These are phyloP conservation scores for Boletus subparvulus DNA, from an alignment of 768 basidiomycete genomes.

Conservation along the genomic window DNA sequence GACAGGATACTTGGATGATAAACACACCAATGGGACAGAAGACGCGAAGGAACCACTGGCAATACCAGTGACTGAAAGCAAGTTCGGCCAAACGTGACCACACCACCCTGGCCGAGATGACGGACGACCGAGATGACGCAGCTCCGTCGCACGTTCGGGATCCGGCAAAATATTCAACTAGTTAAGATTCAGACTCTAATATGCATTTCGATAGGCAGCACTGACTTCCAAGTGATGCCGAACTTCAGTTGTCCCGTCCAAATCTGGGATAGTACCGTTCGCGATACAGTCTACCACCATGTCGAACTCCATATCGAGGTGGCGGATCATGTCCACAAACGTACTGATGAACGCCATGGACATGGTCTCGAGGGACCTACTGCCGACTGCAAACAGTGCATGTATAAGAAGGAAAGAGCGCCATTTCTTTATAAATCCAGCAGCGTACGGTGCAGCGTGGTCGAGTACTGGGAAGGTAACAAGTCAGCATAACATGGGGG, in stretches of 20 bases:
- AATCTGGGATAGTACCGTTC: slow-evolving; percentile 6
- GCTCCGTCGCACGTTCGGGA: slow-evolving; percentile 5
- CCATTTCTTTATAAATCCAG: slow-evolving; percentile 1
- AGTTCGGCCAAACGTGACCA: slow-evolving; percentile 8
- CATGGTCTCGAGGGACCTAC: slow-evolving; percentile 3
- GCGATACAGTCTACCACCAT: slow-evolving; percentile 9
- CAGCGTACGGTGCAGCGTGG: slow-evolving; percentile 1
- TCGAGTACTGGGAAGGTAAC: not conserved
- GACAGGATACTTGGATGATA: not conserved
- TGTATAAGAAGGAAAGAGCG: slow-evolving; percentile 7
- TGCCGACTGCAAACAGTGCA: slow-evolving; percentile 1
- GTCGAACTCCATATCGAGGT: slow-evolving; percentile 11
- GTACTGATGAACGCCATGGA: slow-evolving; percentile 4
- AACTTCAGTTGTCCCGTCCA: not conserved
- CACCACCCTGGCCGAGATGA: slow-evolving; percentile 16
- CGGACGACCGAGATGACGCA: slow-evolving; percentile 14
- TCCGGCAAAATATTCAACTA: slow-evolving; percentile 7
- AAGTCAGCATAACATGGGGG: not conserved
- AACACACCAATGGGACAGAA: slow-evolving; percentile 9
- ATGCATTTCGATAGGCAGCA: not conserved
- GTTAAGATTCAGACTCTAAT: not conserved
- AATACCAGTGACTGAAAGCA: slow-evolving; percentile 5
- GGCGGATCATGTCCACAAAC: slow-evolving; percentile 9
- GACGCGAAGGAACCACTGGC: slow-evolving; percentile 16
- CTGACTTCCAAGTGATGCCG: slow-evolving; percentile 4